These are phyloP conservation scores for Clathrus columnatus DNA, from an alignment of 768 basidiomycete genomes.

Conservation along the genomic window DNA sequence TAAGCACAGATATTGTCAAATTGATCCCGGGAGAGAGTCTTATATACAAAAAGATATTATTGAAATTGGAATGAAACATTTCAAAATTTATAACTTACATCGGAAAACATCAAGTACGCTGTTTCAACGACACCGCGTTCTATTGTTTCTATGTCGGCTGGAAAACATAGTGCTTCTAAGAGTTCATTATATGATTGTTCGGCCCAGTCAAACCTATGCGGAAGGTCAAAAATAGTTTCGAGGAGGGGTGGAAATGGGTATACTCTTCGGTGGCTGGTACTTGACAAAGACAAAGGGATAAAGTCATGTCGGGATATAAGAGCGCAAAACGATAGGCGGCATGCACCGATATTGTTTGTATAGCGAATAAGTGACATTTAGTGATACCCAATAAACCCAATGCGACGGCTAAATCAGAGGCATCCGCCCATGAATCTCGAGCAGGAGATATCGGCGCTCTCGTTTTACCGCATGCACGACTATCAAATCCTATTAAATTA, in stretches of 20 bases:
- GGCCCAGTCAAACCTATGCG: background rate
- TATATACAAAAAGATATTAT: background rate
- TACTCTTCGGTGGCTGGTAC: background rate
- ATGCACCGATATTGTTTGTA: background rate
- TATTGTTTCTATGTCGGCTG: background rate
- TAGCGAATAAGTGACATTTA: background rate
- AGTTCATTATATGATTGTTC: background rate
- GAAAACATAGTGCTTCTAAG: background rate
- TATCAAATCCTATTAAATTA: background rate
- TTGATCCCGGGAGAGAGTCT: background rate
- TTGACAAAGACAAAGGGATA: background rate
- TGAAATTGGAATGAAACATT: background rate
- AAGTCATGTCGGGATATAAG: background rate
- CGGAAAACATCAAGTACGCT: background rate
- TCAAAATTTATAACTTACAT: background rate
- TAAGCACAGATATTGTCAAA: background rate
- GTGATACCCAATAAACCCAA: background rate
- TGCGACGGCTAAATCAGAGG: slow-evolving; percentile 1
- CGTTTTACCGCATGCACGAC: background rate
- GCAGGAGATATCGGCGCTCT: background rate
- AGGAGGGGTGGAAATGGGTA: background rate
- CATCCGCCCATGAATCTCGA: slow-evolving; percentile 2
- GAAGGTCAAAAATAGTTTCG: background rate
- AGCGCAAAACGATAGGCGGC: slow-evolving; percentile 2
- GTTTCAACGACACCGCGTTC: background rate